Conservation (phyloP, 1,284 basidiomycete genomes). For the Prillingera fragicola region DNA sequence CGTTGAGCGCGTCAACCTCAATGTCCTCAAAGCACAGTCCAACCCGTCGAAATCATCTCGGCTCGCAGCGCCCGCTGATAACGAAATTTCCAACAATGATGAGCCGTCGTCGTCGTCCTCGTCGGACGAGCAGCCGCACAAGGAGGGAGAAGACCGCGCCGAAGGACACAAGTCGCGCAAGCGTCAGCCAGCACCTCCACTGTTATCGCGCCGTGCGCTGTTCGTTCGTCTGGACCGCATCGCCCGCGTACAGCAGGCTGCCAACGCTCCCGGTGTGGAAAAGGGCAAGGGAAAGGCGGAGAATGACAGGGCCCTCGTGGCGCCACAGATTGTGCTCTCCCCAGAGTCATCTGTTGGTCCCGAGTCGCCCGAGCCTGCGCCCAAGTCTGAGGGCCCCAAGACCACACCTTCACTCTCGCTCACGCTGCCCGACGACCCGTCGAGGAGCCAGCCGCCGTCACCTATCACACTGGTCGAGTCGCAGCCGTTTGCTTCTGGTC, state of each 20-base stretch:
- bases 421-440: conserved; percentile 11
- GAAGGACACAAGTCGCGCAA: not conserved
- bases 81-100: too few relatives aligned
- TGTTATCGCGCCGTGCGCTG: conserved; percentile 10
- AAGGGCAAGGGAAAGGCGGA: conserved; percentile 14
- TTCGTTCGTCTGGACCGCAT: conserved; percentile 11
- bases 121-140: conserved; percentile 1
- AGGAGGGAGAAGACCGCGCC: conserved; percentile 4
- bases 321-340: conserved; percentile 29
- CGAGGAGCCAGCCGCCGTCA: conserved; percentile 11
- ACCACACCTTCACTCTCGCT: conserved; percentile 20
- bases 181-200: conserved; percentile 1
- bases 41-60: conserved; percentile 21
- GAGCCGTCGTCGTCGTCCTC: conserved; percentile 10
- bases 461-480: conserved; percentile 40
- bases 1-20: conserved; percentile 32
- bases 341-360: conserved; percentile 12
- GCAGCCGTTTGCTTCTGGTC: conserved; percentile 13
- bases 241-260: not conserved
- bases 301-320: conserved; percentile 9
- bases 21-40: conserved; percentile 30
- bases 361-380: not conserved
- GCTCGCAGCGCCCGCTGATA: conserved; percentile 11
- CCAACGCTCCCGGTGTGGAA: not conserved
- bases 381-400: not conserved